Evolutionary conservation across 306 rosid genomes (phyloP).

Genomic region (Sesbania bispinosa): DNA sequence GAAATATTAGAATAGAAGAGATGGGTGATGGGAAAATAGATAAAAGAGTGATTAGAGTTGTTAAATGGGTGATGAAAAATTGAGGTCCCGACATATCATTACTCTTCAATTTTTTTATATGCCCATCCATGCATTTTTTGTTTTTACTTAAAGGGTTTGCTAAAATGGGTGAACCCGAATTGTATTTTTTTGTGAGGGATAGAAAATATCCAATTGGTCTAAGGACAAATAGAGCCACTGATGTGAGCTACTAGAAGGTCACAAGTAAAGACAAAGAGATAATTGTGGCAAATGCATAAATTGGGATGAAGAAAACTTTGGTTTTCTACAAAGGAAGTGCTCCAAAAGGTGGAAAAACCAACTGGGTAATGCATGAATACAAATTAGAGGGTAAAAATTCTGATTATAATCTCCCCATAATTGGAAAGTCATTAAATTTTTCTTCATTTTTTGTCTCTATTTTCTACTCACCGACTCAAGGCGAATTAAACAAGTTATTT

Average conservation of each 20-base stretch:
- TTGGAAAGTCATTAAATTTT: conserved; percentile 44
- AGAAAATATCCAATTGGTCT: conserved; percentile 73
- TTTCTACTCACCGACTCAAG: background rate
- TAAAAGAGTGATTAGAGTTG: no score
- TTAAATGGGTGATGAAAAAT: no score
- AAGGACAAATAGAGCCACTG: conserved; percentile 75
- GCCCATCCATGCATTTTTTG: no score
- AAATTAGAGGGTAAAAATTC: conserved; percentile 60
- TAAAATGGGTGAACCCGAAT: conserved; percentile 77
- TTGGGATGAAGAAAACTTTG: conserved; percentile 91
- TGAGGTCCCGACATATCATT: no score
- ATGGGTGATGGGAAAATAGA: no score
- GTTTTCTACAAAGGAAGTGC: conserved; percentile 89
- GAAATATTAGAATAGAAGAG: no score
- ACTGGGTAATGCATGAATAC: conserved; percentile 85
- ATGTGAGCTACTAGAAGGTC: conserved; percentile 84
- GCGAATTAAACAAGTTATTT: background rate
- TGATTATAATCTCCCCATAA: conserved; percentile 26
- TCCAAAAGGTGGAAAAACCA: conserved; percentile 63
- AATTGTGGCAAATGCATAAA: conserved; percentile 23
- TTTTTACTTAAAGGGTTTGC: conserved; percentile 52
- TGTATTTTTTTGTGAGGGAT: conserved; percentile 75
- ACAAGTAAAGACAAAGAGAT: conserved; percentile 86
- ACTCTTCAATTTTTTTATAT: no score
- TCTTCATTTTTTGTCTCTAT: background rate